Percentiles rank a stretch among this genome's conserved stretches.
Evolutionary conservation across 1,284 basidiomycete genomes (phyloP).

Genomic region (Sphagnurus paluster): DNA sequence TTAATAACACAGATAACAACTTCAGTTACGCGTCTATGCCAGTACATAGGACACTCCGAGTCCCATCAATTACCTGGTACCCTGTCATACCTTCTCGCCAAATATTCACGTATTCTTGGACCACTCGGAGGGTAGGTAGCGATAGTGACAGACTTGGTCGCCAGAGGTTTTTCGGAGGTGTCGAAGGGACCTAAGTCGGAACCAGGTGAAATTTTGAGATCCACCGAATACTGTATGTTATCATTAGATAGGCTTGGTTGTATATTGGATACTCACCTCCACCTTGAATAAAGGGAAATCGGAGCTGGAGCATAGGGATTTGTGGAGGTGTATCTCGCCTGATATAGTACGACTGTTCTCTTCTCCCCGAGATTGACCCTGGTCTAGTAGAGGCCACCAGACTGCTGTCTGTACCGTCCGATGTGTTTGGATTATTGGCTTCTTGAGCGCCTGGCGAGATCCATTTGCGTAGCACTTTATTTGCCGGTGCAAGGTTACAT

Average conservation of each 20-base stretch:
- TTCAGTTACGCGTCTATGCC: no score
- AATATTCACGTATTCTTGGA: slow-evolving; percentile 12
- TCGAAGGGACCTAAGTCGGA: slow-evolving; percentile 6
- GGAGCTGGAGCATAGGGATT: slow-evolving; percentile 33
- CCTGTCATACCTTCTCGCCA: no score
- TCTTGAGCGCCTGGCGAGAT: slow-evolving; percentile 5
- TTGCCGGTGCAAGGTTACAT: slow-evolving; percentile 32
- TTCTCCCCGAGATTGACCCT: slow-evolving; percentile 2
- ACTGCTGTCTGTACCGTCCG: not conserved
- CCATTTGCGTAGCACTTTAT: slow-evolving; percentile 19
- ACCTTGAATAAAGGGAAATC: slow-evolving; percentile 33
- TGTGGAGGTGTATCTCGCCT: slow-evolving; percentile 37
- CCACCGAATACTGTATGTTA: not conserved
- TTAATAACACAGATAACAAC: no score
- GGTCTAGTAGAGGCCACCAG: slow-evolving; percentile 11
- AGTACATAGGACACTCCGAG: no score
- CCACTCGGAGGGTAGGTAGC: slow-evolving; percentile 10
- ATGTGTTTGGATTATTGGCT: not conserved
- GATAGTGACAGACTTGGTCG: slow-evolving; percentile 7
- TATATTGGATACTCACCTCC: slow-evolving; percentile 15
- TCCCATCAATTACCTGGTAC: no score
- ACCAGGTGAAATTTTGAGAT: not conserved
- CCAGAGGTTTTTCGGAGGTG: slow-evolving; percentile 1
- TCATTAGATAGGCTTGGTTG: not conserved
- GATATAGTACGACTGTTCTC: slow-evolving; percentile 26